These are phyloP conservation scores for Hypoxylon sp. DNA, from an alignment of 2,329 filamentous ascomycete species.

Conservation along the genomic window DNA sequence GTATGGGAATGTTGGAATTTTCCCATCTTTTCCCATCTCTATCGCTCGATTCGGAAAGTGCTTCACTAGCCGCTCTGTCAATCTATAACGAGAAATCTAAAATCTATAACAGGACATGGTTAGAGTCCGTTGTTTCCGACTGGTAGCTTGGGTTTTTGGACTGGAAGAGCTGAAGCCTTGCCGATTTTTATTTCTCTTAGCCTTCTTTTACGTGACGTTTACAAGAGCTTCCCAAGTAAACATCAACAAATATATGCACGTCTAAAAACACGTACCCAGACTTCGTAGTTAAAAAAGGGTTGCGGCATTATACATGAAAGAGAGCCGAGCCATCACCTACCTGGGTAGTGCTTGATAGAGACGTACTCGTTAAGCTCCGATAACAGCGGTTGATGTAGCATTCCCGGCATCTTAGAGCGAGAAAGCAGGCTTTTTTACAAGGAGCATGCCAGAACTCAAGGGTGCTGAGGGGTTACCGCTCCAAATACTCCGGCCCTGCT, in stretches of 20 bases:
- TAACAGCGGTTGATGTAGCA: conserved; percentile 16
- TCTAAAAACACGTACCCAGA: neutral
- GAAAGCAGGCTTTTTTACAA: conserved; percentile 19
- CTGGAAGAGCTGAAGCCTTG: too few species aligned
- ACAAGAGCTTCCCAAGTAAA: neutral
- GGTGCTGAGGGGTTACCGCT: conserved; percentile 33
- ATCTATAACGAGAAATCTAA: neutral
- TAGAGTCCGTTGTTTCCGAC: neutral
- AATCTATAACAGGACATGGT: neutral
- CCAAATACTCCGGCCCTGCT: conserved; percentile 27
- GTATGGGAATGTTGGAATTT: neutral
- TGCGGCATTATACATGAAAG: neutral
- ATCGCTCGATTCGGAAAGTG: conserved; percentile 12
- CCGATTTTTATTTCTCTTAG: too few species aligned
- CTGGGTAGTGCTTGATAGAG: neutral
- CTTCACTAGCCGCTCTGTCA: neutral
- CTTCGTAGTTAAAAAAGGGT: neutral
- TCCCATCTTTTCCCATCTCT: neutral
- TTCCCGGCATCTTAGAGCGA: conserved; percentile 5
- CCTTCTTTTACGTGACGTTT: neutral
- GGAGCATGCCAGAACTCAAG: conserved; percentile 28
- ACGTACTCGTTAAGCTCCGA: conserved; percentile 17
- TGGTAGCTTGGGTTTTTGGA: neutral
- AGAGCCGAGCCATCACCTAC: too few species aligned
- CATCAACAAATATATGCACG: neutral